Evolutionary conservation across 495 filamentous ascomycete species (phyloP), one percentile per base, ranked within the genome.

Genomic region (Penicillium herquei): DNA sequence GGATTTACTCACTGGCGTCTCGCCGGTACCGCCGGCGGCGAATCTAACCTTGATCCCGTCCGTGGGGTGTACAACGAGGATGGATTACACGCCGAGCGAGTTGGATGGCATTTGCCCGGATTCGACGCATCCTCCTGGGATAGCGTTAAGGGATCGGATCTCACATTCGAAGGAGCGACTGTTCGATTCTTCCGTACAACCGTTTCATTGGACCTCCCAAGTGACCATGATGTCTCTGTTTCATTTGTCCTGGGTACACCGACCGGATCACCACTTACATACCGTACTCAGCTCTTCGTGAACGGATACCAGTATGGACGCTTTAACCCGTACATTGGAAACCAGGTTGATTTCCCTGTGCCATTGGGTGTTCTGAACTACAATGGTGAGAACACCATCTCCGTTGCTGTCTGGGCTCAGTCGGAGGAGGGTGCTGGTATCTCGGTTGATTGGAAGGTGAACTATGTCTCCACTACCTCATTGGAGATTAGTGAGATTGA

Each of bases 11-110:
- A 76, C 43, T 91, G 89, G 89, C 88, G 88, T 65, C 59, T 92
- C 8, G 87, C 87, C 7, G 89, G 89, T 13, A 90, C 89, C 55
- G 74, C 90, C 8, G 84, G 84, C 47, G 87, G 88, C 16, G 87
- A 91, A 54, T 68, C 81, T 34, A 88, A 89, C 65, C 52, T 70
- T 10, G 89, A 92, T 63, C 74, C 77, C 31, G 71, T 77, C 1
- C 83, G 87, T 51, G 87, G 89, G 31, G 86, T 83, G n/a, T 66
- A 87, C 56, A 92, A 91, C 59, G 89, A 91, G 72, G 87, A 87
- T 46, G 87, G 83, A 0, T 65, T 89, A 14, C 85, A 71, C 57
- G 79, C 78, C n/a, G 89, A 90, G 59, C 76, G 88, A 6, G 75
- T 85, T 42, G 87, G 87, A 10, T 87, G 74, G 65, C 84, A 88